Percentiles rank a stretch among this genome's conserved stretches.
Conservation (phyloP, 768 basidiomycete genomes). For the Mycena vitilis region DNA sequence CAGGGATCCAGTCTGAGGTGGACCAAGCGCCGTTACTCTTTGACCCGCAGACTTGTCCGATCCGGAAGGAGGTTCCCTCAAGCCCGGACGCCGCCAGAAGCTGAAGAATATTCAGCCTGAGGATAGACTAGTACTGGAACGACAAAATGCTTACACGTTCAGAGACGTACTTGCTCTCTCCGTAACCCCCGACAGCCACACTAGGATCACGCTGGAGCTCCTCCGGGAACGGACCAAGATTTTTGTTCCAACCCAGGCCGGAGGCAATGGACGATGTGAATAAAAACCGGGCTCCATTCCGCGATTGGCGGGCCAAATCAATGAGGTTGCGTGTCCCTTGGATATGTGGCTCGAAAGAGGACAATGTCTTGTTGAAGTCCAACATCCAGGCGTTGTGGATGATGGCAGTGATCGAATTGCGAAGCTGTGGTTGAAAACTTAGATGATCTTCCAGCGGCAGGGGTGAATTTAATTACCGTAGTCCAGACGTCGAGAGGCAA, state of each 20-base stretch:
- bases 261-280: slow-evolving; percentile 41
- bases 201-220: slow-evolving; percentile 42
- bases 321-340: slow-evolving; percentile 53
- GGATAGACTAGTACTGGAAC: neutral
- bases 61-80: slow-evolving; percentile 45
- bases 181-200: slow-evolving; percentile 45
- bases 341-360: slow-evolving; percentile 57
- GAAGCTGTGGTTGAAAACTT: slow-evolving; percentile 33
- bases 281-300: slow-evolving; percentile 35
- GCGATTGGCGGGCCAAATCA: slow-evolving; percentile 34
- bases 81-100: slow-evolving; percentile 48
- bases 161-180: slow-evolving; percentile 49
- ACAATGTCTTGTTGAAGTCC: slow-evolving; percentile 58
- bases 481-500: slow-evolving; percentile 38
- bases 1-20: slow-evolving; percentile 47
- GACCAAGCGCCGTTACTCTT: slow-evolving; percentile 44
- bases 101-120: slow-evolving; percentile 22
- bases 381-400: slow-evolving; percentile 62
- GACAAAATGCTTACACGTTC: slow-evolving; percentile 43
- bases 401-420: slow-evolving; percentile 46
- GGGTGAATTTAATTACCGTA: slow-evolving; percentile 29
- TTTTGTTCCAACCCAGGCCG: slow-evolving; percentile 38
- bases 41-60: slow-evolving; percentile 37
- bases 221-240: slow-evolving; percentile 47
- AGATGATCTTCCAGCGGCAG: neutral